Base-by-base conservation (phyloP, 2,329 filamentous ascomycete species). In the Bipolaris bicolor region DNA sequence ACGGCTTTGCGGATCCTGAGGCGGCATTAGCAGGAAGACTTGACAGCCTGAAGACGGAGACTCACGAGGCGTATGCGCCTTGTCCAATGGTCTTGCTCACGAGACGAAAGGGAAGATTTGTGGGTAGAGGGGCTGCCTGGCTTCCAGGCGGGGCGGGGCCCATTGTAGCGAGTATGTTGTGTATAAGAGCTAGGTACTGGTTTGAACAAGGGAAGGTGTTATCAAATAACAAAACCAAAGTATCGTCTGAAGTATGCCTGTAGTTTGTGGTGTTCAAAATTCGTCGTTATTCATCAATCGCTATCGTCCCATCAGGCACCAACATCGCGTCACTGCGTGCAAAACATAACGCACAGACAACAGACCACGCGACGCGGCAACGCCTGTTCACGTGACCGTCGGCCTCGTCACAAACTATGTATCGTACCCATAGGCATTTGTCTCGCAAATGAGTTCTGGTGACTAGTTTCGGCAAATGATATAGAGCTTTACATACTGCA, bases 21-120 rank as follows among this genome's bases (percentile, higher is more conserved):
- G 15, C 26, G 39, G 22, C 4, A 15, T 52, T 22, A 49, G 57
- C 20, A 6, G 48, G 22, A 36, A 11, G 9, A 5, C 3, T 9
- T 5, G n/a, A 33, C 7, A 16, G 33, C 9, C 7, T 3, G 24
- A 4, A 6, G n/a, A 29, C n/a, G 18, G n/a, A 13, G 11, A 50
- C 54, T 43, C 29, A 60, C 94, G 92, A 98, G 75, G 95, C 95
- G 84, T 99, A 99, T 68, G 95, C 95, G 68, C 95, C 95, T 75
- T 92, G 90, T 54, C 95, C 95, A 69, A 99, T 97, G 13, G 95
- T 99, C 77, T 95, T 95, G 59, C 95, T 98, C 70, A 99, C 86
- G 72, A 99, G 89, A 64, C 94, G 88, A 77, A 99, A 99, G 50
- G 95, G 95, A 48, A 99, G 83, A 71, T 97, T 87, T 61, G 72